Base-by-base conservation (phyloP, 495 filamentous ascomycete species). In the Jackrogersella minutella region DNA sequence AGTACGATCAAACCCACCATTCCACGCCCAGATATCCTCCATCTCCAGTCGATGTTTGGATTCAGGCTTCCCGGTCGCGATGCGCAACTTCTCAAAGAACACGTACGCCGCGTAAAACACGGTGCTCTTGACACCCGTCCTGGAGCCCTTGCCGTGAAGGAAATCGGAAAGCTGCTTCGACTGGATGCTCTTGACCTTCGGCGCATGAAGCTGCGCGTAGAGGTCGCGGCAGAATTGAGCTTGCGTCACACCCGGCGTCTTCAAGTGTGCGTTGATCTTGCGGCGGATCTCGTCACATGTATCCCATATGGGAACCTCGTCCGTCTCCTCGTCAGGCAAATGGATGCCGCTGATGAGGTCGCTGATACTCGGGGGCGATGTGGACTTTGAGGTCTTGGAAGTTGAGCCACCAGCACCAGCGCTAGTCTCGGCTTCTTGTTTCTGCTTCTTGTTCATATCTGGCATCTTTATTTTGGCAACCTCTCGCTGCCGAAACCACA, bases 1-100 rank as follows among this genome's bases (percentile, higher is more conserved):
- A 2, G 68, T 53, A 10, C 62, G 65, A 50, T 71, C 63, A 14
- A 72, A 62, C 0, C 73, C 76, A 16, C 61, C 64, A 1, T 43
- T 17, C 10, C 10, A 26, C 14, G 5, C 55, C 68, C 74, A 86
- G 24, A 79, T 63, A 17, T 76, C 33, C 72, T 88, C 86, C 82
- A 86, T 87, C 4, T 79, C 79, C 66, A 77, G 33, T 11, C 86
- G 71, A 41, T 80, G 76, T 58, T 81, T 78, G 5, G 69, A 79
- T 79, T 87, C 89, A 14, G 80, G 75, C 77, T 85, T 86, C 11
- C 78, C 78, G 66, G 85, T 77, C 40, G 78, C 76, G 31, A 88
- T 73, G 31, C 85, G 73, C 57, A 86, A 47, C 78, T 89, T 90
- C 76, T 89, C 86, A 54, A 88, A 88, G 44, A 76, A 85, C 17